Evolutionary conservation across 345 rosid genomes (phyloP).

Genomic region (Odontarrhena argentea): DNA sequence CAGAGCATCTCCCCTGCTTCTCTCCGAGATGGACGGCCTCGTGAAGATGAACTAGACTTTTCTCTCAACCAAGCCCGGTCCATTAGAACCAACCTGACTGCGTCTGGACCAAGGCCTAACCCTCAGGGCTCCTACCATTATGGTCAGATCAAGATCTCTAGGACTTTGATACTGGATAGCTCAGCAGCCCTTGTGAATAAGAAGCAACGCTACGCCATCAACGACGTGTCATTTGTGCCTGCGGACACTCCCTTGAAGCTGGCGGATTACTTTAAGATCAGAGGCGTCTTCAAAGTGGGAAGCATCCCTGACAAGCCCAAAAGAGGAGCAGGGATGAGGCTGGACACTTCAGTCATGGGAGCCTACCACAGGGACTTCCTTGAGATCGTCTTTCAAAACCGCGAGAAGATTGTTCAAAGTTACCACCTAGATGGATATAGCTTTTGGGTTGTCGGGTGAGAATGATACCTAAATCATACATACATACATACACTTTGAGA

Average conservation of each 20-base stretch:
- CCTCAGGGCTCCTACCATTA: constrained; percentile 98
- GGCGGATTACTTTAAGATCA: constrained; percentile 80
- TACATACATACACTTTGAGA: neutral
- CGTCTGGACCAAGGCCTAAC: constrained; percentile 93
- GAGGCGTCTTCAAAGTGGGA: constrained; percentile 64
- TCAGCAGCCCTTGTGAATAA: constrained; percentile 58
- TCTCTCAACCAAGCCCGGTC: constrained; percentile 84
- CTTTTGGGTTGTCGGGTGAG: constrained; percentile 95
- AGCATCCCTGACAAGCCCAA: constrained; percentile 61
- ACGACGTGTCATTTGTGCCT: constrained; percentile 66
- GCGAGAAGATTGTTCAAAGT: constrained; percentile 69
- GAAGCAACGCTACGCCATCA: constrained; percentile 82
- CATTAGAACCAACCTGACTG: constrained; percentile 84
- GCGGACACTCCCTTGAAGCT: constrained; percentile 82
- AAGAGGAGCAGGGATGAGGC: constrained; percentile 39
- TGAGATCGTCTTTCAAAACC: constrained; percentile 81
- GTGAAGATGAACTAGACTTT: constrained; percentile 50
- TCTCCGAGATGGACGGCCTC: constrained; percentile 49
- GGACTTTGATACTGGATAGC: constrained; percentile 65
- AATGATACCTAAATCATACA: neutral
- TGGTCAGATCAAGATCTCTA: constrained; percentile 60
- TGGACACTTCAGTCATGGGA: constrained; percentile 81
- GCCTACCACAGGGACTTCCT: constrained; percentile 60
- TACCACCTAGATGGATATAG: constrained; percentile 83
- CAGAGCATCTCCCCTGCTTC: constrained; percentile 46